A percentile compares a stretch with the other conserved stretches of the same genome.
Evolutionary conservation across 257 asterid genomes (phyloP).

Genomic region (Fraxinus quadrangulata): DNA sequence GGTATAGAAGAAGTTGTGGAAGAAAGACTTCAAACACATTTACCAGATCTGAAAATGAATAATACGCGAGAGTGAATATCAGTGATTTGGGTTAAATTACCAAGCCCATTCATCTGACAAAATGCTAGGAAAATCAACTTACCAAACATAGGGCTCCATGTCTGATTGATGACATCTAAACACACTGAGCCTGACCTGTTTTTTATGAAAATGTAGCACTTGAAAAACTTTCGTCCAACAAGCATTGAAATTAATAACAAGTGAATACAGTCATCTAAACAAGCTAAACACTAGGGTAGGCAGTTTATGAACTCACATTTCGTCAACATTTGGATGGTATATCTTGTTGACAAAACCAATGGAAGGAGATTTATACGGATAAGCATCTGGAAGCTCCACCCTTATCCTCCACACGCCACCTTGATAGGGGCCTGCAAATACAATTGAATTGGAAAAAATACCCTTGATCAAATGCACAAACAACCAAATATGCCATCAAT

Average conservation of each 20-base stretch:
- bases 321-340: slow-evolving; percentile 94
- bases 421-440: slow-evolving; percentile 70
- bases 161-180: slow-evolving; percentile 88
- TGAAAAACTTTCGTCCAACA: background rate
- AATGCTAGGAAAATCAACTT: slow-evolving; percentile 17
- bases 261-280: background rate
- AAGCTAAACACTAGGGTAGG: slow-evolving; percentile 1
- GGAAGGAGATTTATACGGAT: slow-evolving; percentile 89
- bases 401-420: slow-evolving; percentile 87
- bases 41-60: slow-evolving; percentile 62
- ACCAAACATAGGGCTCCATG: slow-evolving; percentile 99
- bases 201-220: background rate
- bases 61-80: background rate
- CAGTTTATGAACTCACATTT: slow-evolving; percentile 58
- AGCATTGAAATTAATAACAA: background rate
- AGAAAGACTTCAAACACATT: slow-evolving; percentile 93
- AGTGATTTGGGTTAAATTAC: background rate
- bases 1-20: slow-evolving; percentile 90
- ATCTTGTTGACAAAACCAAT: slow-evolving; percentile 83
- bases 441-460: slow-evolving; percentile 25
- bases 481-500: slow-evolving; percentile 18
- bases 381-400: slow-evolving; percentile 87
- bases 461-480: slow-evolving; percentile 5
- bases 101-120: background rate
- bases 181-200: slow-evolving; percentile 99